A percentile compares a stretch with the other conserved stretches of the same genome.
These are phyloP conservation scores for Colletotrichum eremochloae DNA, from an alignment of 2,329 filamentous ascomycete species.

Conservation along the genomic window DNA sequence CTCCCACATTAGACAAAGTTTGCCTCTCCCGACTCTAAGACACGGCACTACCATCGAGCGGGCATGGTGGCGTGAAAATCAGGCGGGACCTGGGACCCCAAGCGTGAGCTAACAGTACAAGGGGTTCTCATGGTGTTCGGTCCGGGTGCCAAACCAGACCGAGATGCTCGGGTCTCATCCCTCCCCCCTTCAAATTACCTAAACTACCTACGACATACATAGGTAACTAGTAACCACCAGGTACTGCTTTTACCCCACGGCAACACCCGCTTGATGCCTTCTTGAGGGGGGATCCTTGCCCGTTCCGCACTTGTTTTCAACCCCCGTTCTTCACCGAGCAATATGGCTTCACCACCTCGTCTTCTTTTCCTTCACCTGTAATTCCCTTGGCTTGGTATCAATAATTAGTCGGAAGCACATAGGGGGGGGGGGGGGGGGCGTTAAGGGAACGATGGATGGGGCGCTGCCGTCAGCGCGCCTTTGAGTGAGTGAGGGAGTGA, in stretches of 20 bases:
- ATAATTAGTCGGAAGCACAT: slow-evolving; percentile 5
- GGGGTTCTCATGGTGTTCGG: not conserved
- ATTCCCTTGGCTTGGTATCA: not conserved
- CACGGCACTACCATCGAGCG: slow-evolving; percentile 11
- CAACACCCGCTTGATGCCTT: slow-evolving; percentile 4
- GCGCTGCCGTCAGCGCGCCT: not conserved
- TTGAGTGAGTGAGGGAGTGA: not conserved
- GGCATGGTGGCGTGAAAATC: slow-evolving; percentile 20
- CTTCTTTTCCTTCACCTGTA: not conserved
- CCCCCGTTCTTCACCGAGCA: slow-evolving; percentile 26
- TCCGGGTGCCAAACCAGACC: not conserved
- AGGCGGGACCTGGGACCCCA: slow-evolving; percentile 7
- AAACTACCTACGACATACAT: too few relatives aligned
- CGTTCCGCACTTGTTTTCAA: not conserved
- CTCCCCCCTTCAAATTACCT: not conserved
- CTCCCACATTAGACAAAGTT: slow-evolving; percentile 35
- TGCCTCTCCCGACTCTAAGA: slow-evolving; percentile 1
- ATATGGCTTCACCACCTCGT: not conserved
- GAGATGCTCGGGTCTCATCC: not conserved
- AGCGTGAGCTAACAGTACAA: not conserved
- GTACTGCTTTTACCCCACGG: slow-evolving; percentile 15
- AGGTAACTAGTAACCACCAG: not conserved
- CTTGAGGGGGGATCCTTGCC: slow-evolving; percentile 1
- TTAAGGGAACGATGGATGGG: not conserved
- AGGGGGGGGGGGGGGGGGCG: too few relatives aligned